Percentiles rank a stretch among this genome's conserved stretches.
These are phyloP conservation scores for Phytophthora multivora DNA, from an alignment of 352 stramenopile genomes.

Conservation along the genomic window DNA sequence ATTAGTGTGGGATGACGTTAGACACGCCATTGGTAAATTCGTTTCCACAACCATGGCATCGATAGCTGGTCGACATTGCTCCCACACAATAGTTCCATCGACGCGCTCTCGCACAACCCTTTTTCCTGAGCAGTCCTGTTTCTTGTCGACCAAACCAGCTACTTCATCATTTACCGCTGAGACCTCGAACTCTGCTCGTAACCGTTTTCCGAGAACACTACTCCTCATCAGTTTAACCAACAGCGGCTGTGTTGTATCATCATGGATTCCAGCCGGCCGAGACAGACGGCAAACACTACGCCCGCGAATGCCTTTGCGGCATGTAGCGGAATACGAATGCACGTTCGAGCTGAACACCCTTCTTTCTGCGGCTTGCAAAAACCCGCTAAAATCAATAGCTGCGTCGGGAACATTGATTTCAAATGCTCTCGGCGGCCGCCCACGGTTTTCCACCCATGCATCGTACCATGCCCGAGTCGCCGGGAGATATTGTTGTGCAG, in stretches of 20 bases:
- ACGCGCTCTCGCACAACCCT: background rate
- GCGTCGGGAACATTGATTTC: conserved; percentile 9
- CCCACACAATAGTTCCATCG: conserved; percentile 4
- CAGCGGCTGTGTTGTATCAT: conserved; percentile 8
- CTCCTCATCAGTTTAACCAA: background rate
- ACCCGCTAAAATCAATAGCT: background rate
- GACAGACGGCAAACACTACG: conserved; percentile 12
- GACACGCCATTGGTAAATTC: conserved; percentile 1
- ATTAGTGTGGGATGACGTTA: conserved; percentile 3
- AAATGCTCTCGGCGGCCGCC: no score
- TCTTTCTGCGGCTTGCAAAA: background rate
- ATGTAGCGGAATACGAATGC: conserved; percentile 19
- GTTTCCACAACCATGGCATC: conserved; percentile 16
- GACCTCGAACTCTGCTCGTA: background rate
- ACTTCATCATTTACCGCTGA: background rate
- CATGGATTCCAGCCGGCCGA: conserved; percentile 11
- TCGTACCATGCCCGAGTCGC: no score
- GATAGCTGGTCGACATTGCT: background rate
- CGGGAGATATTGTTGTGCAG: background rate
- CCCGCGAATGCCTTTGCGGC: conserved; percentile 16
- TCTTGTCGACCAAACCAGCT: background rate
- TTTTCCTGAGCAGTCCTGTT: background rate
- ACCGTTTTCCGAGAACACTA: background rate
- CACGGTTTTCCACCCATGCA: no score
- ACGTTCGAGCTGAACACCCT: conserved; percentile 11